Conservation (phyloP, 2,329 filamentous ascomycete genomes). For the Talaromyces albobiverticillius region DNA sequence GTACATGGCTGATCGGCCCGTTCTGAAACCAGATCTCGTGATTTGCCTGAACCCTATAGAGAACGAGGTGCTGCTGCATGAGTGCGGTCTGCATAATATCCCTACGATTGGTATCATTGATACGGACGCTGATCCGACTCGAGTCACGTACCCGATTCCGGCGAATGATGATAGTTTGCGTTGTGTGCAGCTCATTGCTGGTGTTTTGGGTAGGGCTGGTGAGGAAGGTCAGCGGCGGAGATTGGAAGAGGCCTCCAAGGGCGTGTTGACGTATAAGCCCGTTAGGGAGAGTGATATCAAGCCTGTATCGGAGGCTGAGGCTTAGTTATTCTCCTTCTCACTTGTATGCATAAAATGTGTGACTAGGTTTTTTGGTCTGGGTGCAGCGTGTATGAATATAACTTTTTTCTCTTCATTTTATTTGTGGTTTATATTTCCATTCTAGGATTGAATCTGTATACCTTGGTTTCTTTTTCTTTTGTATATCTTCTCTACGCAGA, state of each 20-base stretch:
- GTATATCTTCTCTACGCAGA: too few species aligned
- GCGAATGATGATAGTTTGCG: constrained; percentile 96
- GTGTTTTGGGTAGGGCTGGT: constrained; percentile 80
- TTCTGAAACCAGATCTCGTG: constrained; percentile 82
- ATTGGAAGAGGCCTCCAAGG: constrained; percentile 59
- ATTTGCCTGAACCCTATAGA: constrained; percentile 90
- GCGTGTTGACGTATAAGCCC: constrained; percentile 58
- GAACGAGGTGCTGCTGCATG: constrained; percentile 85
- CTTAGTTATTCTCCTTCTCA: constrained; percentile 17
- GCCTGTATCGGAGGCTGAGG: constrained; percentile 16
- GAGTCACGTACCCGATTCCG: constrained; percentile 94
- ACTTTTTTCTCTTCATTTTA: neutral
- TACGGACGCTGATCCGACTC: constrained; percentile 86
- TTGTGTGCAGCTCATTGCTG: constrained; percentile 75
- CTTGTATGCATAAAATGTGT: constrained; percentile 1
- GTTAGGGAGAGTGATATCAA: constrained; percentile 21
- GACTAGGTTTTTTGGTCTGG: neutral
- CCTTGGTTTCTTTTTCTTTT: too few species aligned
- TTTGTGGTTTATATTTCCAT: constrained; percentile 3
- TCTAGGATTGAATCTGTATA: neutral
- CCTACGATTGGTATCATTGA: constrained; percentile 95
- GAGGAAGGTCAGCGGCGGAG: constrained; percentile 70
- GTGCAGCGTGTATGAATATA: constrained; percentile 30
- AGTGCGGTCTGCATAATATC: constrained; percentile 83
- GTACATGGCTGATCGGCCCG: constrained; percentile 61